phyloP scores from a whole-genome alignment of 2,329 filamentous ascomycete species.

The Cladosporium halotolerans region DNA sequence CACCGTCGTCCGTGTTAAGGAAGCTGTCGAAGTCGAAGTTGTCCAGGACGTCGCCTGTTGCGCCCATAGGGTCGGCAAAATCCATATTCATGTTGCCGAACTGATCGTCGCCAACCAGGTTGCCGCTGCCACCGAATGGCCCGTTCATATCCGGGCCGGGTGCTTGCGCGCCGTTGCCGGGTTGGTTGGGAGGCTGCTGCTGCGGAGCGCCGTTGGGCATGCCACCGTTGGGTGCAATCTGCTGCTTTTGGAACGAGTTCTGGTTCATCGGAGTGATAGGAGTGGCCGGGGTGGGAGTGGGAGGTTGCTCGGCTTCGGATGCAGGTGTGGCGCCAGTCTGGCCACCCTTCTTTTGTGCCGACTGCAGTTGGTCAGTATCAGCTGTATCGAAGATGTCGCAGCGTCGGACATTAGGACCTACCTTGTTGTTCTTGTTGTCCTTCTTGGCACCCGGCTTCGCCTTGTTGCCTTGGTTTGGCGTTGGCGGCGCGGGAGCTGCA shows the following conservation, averaged over 20 bases:
- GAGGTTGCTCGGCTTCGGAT: constrained; percentile 39
- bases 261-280: constrained; percentile 42
- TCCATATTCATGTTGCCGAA: constrained; percentile 33
- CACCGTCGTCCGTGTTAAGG: constrained; percentile 46
- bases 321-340: constrained; percentile 35
- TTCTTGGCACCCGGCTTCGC: constrained; percentile 68
- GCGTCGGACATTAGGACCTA: constrained; percentile 13
- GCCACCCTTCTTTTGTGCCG: constrained; percentile 23
- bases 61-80: constrained; percentile 34
- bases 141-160: constrained; percentile 28
- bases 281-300: constrained; percentile 44
- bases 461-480: constrained; percentile 68
- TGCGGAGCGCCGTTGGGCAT: constrained; percentile 22
- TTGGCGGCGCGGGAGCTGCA: constrained; percentile 58
- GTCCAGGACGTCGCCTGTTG: constrained; percentile 57
- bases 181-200: constrained; percentile 21
- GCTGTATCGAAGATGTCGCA: not conserved
- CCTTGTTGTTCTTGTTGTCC: constrained; percentile 49
- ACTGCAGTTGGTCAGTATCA: constrained; percentile 25
- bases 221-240: constrained; percentile 26
- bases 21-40: constrained; percentile 64
- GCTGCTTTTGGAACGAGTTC: constrained; percentile 32
- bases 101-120: constrained; percentile 32
- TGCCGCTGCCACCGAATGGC: constrained; percentile 32
- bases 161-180: constrained; percentile 15